Conservation (phyloP, 2,329 filamentous ascomycete species). For the Talaromyces pinophilus region DNA sequence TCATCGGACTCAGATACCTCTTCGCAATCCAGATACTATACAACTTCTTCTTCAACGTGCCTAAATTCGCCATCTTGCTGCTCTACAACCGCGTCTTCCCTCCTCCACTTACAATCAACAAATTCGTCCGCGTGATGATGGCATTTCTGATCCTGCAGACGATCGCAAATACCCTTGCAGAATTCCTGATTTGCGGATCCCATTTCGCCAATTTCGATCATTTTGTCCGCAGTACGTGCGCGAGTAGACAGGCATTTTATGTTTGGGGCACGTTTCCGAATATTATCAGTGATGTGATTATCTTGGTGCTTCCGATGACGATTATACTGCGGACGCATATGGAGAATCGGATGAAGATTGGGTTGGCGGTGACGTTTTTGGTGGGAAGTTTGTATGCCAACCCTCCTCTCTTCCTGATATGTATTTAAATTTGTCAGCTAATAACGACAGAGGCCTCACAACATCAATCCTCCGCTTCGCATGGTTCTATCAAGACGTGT, state of each 20-base stretch:
- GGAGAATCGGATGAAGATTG: conserved; percentile 1
- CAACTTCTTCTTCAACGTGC: background rate
- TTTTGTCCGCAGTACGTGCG: background rate
- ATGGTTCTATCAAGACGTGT: background rate
- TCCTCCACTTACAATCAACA: background rate
- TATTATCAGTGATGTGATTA: conserved; percentile 8
- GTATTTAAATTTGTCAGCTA: background rate
- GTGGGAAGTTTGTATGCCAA: background rate
- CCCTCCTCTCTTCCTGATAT: background rate
- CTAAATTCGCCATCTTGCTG: background rate
- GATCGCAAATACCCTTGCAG: background rate
- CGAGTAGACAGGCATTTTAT: background rate
- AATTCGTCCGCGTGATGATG: conserved; percentile 1
- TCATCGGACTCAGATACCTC: conserved; percentile 2
- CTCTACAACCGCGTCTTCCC: background rate
- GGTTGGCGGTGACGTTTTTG: conserved; percentile 1
- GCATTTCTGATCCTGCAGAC: background rate
- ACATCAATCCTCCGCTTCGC: background rate
- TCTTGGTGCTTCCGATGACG: conserved; percentile 7
- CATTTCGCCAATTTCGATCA: background rate
- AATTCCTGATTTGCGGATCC: background rate
- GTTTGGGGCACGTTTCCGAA: conserved; percentile 8
- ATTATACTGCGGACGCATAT: background rate
- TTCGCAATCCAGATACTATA: background rate
- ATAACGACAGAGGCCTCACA: background rate